Conservation (phyloP, 1,139 yeast species). For the Suhomyces bokatorum region DNA sequence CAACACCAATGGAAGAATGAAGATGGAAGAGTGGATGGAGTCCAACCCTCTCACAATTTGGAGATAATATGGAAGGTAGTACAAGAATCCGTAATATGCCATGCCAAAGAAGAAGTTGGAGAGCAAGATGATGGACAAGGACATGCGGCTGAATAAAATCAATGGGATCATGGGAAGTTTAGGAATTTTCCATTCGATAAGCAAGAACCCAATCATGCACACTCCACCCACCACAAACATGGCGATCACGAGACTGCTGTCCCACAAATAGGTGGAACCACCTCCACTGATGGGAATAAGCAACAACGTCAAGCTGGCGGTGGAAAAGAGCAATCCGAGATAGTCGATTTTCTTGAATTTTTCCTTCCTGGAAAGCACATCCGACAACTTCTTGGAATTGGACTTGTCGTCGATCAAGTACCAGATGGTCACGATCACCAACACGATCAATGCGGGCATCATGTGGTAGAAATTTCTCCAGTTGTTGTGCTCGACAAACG, state of each 20-base stretch:
- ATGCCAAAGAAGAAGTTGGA: conserved; percentile 22
- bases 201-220: conserved; percentile 18
- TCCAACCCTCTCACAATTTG: conserved; percentile 20
- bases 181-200: conserved; percentile 22
- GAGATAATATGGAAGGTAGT: conserved; percentile 21
- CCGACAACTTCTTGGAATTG: conserved; percentile 15
- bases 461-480: conserved; percentile 25
- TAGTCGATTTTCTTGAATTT: conserved; percentile 23
- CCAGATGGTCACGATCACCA: conserved; percentile 17
- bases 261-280: conserved; percentile 24
- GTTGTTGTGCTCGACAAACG: conserved; percentile 17
- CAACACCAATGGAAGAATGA: conserved; percentile 21
- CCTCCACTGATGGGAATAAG: conserved; percentile 25
- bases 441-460: conserved; percentile 20
- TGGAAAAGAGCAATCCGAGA: conserved; percentile 21
- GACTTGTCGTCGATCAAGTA: conserved; percentile 16
- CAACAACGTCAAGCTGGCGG: conserved; percentile 20
- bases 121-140: conserved; percentile 16
- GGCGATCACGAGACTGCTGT: conserved; percentile 20
- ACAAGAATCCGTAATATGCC: conserved; percentile 21
- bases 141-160: conserved; percentile 15
- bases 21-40: conserved; percentile 17
- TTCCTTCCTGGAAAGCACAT: conserved; percentile 16
- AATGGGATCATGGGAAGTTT: conserved; percentile 26
- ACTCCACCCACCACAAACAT: conserved; percentile 23